Conservation (phyloP, 805 yeast species). For the Sungouiozyma intestinalis region DNA sequence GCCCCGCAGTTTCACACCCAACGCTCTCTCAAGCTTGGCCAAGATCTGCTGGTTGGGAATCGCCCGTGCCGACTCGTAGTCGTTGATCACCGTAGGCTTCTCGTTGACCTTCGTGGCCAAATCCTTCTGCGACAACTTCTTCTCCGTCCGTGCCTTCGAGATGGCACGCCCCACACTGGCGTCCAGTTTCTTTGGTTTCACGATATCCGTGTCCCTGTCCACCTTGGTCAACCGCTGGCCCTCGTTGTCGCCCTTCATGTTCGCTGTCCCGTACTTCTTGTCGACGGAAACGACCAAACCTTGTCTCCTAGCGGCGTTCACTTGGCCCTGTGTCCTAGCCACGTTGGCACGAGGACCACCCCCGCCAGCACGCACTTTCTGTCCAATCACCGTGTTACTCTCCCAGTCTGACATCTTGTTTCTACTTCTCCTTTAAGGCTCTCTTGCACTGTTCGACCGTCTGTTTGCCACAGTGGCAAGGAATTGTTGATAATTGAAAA, state of each 20-base stretch:
- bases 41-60: slow-evolving; percentile 92
- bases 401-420: slow-evolving; percentile 90
- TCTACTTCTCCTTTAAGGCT: no score
- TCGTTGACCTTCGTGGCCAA: slow-evolving; percentile 92
- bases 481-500: not conserved
- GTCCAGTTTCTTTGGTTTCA: slow-evolving; percentile 83
- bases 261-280: slow-evolving; percentile 71
- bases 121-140: slow-evolving; percentile 88
- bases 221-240: slow-evolving; percentile 92
- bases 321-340: slow-evolving; percentile 63
- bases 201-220: slow-evolving; percentile 89
- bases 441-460: slow-evolving; percentile 1
- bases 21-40: slow-evolving; percentile 84
- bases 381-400: slow-evolving; percentile 77
- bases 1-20: slow-evolving; percentile 93
- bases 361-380: slow-evolving; percentile 77
- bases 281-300: slow-evolving; percentile 87
- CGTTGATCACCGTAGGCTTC: slow-evolving; percentile 90
- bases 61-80: slow-evolving; percentile 94
- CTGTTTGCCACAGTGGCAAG: not conserved
- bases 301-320: slow-evolving; percentile 89
- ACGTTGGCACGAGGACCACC: slow-evolving; percentile 81
- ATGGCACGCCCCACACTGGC: slow-evolving; percentile 80
- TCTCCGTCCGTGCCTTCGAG: slow-evolving; percentile 74
- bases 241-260: slow-evolving; percentile 63